Evolutionary conservation across 805 yeast genomes (phyloP), one percentile per base, ranked within the genome.

Genomic region (Candida ponderosae): DNA sequence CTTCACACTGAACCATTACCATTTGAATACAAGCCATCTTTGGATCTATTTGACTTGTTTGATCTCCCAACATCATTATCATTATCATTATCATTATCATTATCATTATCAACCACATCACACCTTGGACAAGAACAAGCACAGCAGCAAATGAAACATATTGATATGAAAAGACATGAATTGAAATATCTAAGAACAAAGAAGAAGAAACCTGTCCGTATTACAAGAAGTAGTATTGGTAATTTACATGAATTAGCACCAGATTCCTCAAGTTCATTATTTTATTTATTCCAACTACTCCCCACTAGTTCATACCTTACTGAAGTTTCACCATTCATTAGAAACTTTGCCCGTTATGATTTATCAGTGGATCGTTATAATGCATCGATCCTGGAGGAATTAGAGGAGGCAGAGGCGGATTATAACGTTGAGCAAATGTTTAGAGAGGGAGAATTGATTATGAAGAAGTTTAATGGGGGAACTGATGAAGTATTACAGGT

Each of bases 11-110:
- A 46, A 2, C 45, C 63, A 6, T 38, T 66, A 23, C 65, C 68
- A 3, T 63, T 58, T 39, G 78, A 72, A 42, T 42, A 52, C n/a
- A 56, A 62, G 38, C 46, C 63, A 5, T 63, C 67, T 0, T 8
- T 32, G 10, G 50, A 45, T n/a, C n/a, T n/a, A n/a, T n/a, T n/a
- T n/a, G n/a, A n/a, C n/a, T n/a, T n/a, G n/a, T n/a, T n/a, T n/a
- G n/a, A n/a, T n/a, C n/a, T n/a, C n/a, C n/a, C n/a, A n/a, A n/a
- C n/a, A n/a, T n/a, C n/a, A n/a, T n/a, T n/a, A n/a, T n/a, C n/a
- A n/a, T n/a, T n/a, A n/a, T n/a, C n/a, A n/a, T n/a, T n/a, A n/a
- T n/a, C n/a, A n/a, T n/a, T n/a, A n/a, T n/a, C n/a, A n/a, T n/a
- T n/a, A n/a, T n/a, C n/a, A n/a, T n/a, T n/a, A n/a, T n/a, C n/a